A percentile compares a stretch with the other conserved stretches of the same genome.
Conservation (phyloP, 1,139 yeast species). For the Sugiyamaella xylanicola region DNA sequence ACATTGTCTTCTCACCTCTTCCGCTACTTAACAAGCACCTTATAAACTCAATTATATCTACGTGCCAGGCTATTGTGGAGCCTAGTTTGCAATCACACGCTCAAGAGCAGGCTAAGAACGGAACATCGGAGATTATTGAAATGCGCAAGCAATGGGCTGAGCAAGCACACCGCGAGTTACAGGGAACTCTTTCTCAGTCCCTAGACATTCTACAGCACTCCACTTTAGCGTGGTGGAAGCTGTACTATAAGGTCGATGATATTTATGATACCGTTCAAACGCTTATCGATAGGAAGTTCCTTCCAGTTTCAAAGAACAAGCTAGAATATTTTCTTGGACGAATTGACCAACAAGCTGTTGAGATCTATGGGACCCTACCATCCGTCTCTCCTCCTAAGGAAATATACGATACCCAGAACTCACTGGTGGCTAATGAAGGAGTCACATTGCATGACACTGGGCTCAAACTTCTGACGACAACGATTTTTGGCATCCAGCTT, state of each 20-base stretch:
- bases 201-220: slow-evolving; percentile 31
- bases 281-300: slow-evolving; percentile 29
- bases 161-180: slow-evolving; percentile 45
- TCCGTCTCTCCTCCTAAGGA: slow-evolving; percentile 21
- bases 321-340: slow-evolving; percentile 42
- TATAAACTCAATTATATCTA: slow-evolving; percentile 31
- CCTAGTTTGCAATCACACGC: slow-evolving; percentile 23
- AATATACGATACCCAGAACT: slow-evolving; percentile 22
- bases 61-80: slow-evolving; percentile 36
- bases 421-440: slow-evolving; percentile 25
- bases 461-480: slow-evolving; percentile 34
- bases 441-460: slow-evolving; percentile 39
- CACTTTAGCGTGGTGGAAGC: slow-evolving; percentile 45
- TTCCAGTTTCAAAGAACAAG: slow-evolving; percentile 38
- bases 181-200: slow-evolving; percentile 37
- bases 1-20: slow-evolving; percentile 29
- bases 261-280: slow-evolving; percentile 35
- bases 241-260: slow-evolving; percentile 44
- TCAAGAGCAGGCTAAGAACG: slow-evolving; percentile 25
- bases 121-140: slow-evolving; percentile 28
- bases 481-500: slow-evolving; percentile 42
- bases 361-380: slow-evolving; percentile 27
- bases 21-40: slow-evolving; percentile 28
- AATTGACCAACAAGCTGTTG: slow-evolving; percentile 38
- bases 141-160: slow-evolving; percentile 42